Conservation (phyloP, 2,329 filamentous ascomycete genomes). For the Chrysoporthe cubensis region DNA sequence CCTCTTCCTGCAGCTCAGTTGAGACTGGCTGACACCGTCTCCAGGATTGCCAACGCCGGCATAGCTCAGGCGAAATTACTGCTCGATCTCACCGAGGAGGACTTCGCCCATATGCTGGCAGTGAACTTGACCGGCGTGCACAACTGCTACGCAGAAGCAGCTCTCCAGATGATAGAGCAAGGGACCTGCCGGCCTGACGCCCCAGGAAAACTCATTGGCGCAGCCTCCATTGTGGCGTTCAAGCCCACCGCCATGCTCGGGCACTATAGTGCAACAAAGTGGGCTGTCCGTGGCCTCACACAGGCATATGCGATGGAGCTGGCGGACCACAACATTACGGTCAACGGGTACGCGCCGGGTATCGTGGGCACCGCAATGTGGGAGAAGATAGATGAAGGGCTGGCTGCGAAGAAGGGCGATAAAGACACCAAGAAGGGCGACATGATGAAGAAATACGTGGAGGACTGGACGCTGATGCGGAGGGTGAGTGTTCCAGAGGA, state of each 20-base stretch:
- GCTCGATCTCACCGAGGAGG: conserved; percentile 60
- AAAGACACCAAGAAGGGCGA: conserved; percentile 43
- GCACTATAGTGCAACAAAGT: conserved; percentile 69
- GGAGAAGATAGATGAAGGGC: conserved; percentile 66
- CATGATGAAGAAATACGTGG: conserved; percentile 57
- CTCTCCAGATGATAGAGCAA: conserved; percentile 67
- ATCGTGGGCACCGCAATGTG: conserved; percentile 72
- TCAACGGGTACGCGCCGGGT: conserved; percentile 69
- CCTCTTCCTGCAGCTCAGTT: not conserved
- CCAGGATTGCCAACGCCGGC: conserved; percentile 62
- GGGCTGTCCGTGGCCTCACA: conserved; percentile 67
- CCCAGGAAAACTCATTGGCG: conserved; percentile 55
- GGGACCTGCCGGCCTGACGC: conserved; percentile 42
- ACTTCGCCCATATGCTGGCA: conserved; percentile 62
- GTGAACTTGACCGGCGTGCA: conserved; percentile 69
- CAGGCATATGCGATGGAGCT: conserved; percentile 70
- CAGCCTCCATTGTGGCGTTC: conserved; percentile 61
- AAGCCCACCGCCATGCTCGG: conserved; percentile 61
- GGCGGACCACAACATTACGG: conserved; percentile 66
- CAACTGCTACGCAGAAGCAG: conserved; percentile 66
- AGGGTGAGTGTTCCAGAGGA: conserved; percentile 65
- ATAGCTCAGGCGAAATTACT: conserved; percentile 61
- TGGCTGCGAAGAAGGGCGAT: conserved; percentile 55
- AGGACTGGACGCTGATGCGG: conserved; percentile 59
- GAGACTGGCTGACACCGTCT: no score